Conservation (phyloP, 192 early-diverging fungal species). For the Cetraspora pellucida region DNA sequence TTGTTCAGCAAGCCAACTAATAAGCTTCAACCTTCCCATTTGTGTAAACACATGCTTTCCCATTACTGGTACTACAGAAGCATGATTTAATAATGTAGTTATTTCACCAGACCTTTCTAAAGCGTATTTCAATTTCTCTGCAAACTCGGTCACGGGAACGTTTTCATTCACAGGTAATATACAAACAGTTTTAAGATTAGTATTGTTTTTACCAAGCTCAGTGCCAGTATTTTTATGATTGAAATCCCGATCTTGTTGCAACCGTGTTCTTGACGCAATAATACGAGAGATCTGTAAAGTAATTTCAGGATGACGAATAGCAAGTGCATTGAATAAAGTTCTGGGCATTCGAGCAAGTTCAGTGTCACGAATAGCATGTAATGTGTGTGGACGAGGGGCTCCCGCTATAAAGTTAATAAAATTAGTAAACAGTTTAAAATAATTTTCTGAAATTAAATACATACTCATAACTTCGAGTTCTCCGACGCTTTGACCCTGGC, state of each 20-base stretch:
- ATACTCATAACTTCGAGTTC: constrained; percentile 89
- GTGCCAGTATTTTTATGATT: constrained; percentile 36
- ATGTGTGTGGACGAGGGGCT: constrained; percentile 72
- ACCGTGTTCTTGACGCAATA: constrained; percentile 72
- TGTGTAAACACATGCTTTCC: constrained; percentile 91
- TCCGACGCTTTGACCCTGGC: constrained; percentile 94
- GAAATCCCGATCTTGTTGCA: constrained; percentile 46
- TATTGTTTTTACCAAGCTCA: constrained; percentile 77
- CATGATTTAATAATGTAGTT: constrained; percentile 78
- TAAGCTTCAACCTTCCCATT: constrained; percentile 91
- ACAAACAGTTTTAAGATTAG: constrained; percentile 93
- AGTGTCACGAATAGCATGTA: constrained; percentile 97
- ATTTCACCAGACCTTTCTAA: constrained; percentile 70
- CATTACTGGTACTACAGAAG: constrained; percentile 75
- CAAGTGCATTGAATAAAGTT: constrained; percentile 91
- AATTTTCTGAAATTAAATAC: background rate
- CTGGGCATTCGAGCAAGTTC: constrained; percentile 96
- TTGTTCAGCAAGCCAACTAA: constrained; percentile 91
- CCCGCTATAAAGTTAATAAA: constrained; percentile 42
- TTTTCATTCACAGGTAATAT: constrained; percentile 82
- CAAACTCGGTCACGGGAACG: constrained; percentile 90
- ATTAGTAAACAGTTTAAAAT: background rate
- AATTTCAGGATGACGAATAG: constrained; percentile 85
- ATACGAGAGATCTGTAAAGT: constrained; percentile 89
- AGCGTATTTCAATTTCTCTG: constrained; percentile 75